Evolutionary conservation across 2,329 filamentous ascomycete species (phyloP).

Genomic region (Calonectria fujianensis): DNA sequence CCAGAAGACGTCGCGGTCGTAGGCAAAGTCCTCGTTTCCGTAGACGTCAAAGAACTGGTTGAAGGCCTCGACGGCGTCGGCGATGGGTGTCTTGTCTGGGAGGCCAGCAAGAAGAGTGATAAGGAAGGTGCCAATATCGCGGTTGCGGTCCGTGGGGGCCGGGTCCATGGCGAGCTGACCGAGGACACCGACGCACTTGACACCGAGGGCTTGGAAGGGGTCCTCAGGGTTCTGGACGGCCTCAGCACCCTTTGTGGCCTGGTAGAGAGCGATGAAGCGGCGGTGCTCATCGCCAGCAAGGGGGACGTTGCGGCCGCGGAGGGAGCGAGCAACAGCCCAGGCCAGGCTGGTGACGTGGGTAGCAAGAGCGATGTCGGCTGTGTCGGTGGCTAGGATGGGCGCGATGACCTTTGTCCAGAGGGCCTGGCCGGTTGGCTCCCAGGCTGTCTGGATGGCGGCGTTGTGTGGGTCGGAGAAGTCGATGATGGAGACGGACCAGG

Average conservation of each 20-base stretch:
- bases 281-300: constrained; percentile 73
- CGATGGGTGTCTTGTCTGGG: constrained; percentile 70
- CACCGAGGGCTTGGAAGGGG: constrained; percentile 77
- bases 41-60: constrained; percentile 82
- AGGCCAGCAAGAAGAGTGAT: constrained; percentile 71
- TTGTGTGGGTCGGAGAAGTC: constrained; percentile 75
- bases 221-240: constrained; percentile 63
- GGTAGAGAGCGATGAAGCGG: constrained; percentile 80
- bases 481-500: constrained; percentile 79
- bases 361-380: constrained; percentile 77
- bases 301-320: constrained; percentile 68
- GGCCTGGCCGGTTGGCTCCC: constrained; percentile 71
- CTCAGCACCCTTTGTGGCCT: constrained; percentile 69
- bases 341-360: constrained; percentile 78
- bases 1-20: constrained; percentile 80
- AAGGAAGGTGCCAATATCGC: constrained; percentile 78
- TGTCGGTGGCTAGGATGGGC: constrained; percentile 76
- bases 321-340: constrained; percentile 77
- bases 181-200: constrained; percentile 80
- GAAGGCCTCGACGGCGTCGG: constrained; percentile 77
- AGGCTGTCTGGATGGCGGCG: constrained; percentile 70
- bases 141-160: constrained; percentile 72
- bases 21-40: constrained; percentile 74
- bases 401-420: constrained; percentile 76
- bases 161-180: constrained; percentile 77